phyloP scores from a whole-genome alignment of 441 rosid genomes.

The Pelargonium australe region DNA sequence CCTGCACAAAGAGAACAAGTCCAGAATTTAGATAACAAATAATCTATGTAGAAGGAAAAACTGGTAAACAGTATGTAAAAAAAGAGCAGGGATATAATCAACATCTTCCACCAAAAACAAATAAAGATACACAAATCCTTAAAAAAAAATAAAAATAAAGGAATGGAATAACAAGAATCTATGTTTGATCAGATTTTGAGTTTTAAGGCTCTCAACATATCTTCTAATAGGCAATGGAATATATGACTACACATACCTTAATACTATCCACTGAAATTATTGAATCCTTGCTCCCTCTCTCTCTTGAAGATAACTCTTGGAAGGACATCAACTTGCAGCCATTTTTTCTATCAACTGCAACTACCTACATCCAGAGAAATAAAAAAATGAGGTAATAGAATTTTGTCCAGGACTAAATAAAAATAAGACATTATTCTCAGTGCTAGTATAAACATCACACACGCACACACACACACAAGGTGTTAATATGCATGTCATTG shows the following conservation, averaged over 20 bases:
- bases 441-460: background rate
- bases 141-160: no score
- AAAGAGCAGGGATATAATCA: no score
- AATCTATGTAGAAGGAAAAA: no score
- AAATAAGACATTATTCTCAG: no score
- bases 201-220: no score
- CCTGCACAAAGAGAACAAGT: slow-evolving; percentile 41
- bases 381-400: slow-evolving; percentile 13
- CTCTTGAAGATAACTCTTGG: slow-evolving; percentile 86
- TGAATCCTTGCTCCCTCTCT: slow-evolving; percentile 72
- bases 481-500: slow-evolving; percentile 1
- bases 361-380: slow-evolving; percentile 47
- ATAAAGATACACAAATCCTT: background rate
- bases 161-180: background rate
- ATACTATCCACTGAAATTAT: slow-evolving; percentile 44
- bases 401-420: background rate
- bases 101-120: background rate
- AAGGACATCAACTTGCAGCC: slow-evolving; percentile 76
- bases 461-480: background rate
- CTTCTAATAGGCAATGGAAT: background rate
- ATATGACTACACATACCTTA: slow-evolving; percentile 45
- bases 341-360: slow-evolving; percentile 75
- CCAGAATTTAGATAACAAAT: background rate
- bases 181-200: background rate
- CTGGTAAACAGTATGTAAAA: no score